Evolutionary conservation across 129 eudicot species (phyloP).

Genomic region (Helichrysum umbraculigerum): DNA sequence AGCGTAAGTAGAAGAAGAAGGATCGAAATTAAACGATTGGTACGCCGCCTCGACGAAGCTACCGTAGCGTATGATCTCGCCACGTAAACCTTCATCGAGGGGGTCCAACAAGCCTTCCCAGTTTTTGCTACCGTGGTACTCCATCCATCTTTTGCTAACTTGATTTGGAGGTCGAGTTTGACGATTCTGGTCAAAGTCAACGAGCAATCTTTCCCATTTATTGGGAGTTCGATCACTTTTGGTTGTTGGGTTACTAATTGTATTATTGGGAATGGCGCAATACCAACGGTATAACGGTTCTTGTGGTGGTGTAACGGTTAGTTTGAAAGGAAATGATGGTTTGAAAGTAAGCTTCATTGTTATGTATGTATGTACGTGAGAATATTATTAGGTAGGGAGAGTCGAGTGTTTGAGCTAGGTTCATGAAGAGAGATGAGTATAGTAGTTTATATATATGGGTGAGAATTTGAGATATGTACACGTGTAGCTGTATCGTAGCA

Average conservation of each 20-base stretch:
- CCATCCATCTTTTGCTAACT: constrained; percentile 59
- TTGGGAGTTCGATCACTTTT: constrained; percentile 23
- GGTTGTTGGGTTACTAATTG: constrained; percentile 3
- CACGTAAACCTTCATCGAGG: constrained; percentile 60
- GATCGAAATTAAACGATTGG: constrained; percentile 57
- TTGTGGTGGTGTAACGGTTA: constrained; percentile 20
- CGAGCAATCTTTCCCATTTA: constrained; percentile 36
- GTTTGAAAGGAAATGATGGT: constrained; percentile 44
- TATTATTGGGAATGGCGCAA: constrained; percentile 14
- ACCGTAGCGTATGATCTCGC: constrained; percentile 75
- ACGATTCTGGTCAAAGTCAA: constrained; percentile 7
- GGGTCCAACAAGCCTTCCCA: constrained; percentile 95
- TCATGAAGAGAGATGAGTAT: constrained; percentile 16
- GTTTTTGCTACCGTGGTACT: constrained; percentile 63
- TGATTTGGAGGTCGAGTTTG: background rate
- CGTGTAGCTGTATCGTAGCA: constrained; percentile 18
- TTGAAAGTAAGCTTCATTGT: constrained; percentile 33
- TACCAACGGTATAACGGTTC: constrained; percentile 25
- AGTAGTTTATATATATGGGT: constrained; percentile 20
- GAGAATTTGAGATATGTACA: constrained; percentile 9
- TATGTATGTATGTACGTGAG: too few species aligned
- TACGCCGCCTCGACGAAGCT: constrained; percentile 76
- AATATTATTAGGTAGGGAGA: background rate
- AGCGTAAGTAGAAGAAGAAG: constrained; percentile 55
- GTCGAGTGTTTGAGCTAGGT: constrained; percentile 18